These are phyloP conservation scores for Kitagawia praeruptora DNA, from an alignment of 129 eudicot species.

Conservation along the genomic window DNA sequence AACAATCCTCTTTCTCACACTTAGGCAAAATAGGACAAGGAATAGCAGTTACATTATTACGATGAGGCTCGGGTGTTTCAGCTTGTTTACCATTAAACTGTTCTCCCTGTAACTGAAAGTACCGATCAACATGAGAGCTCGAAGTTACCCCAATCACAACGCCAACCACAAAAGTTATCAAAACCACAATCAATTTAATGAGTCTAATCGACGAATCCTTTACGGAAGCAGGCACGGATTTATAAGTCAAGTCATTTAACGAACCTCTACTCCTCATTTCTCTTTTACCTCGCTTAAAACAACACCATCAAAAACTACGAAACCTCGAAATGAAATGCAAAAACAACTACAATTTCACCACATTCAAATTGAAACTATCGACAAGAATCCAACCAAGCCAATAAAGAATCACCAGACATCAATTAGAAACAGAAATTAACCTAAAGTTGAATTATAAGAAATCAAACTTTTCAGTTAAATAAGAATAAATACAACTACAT, in stretches of 20 bases:
- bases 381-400: not conserved
- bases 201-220: conserved; percentile 52
- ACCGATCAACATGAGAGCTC: conserved; percentile 59
- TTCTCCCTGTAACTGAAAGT: conserved; percentile 37
- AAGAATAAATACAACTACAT: not conserved
- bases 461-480: not conserved
- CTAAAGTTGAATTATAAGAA: not conserved
- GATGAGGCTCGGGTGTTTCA: conserved; percentile 6
- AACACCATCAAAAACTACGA: not conserved
- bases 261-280: conserved; percentile 46
- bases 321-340: not conserved
- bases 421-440: not conserved
- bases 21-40: conserved; percentile 14
- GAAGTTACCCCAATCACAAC: conserved; percentile 62
- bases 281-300: conserved; percentile 4
- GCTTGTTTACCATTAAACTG: conserved; percentile 18
- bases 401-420: not conserved
- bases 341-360: not conserved
- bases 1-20: conserved; percentile 44
- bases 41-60: not conserved
- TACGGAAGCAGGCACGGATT: conserved; percentile 12
- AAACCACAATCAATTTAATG: conserved; percentile 26
- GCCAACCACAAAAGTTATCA: conserved; percentile 65
- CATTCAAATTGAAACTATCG: not conserved
- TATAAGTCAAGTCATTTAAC: conserved; percentile 37